Percentiles rank a stretch among this genome's conserved stretches.
phyloP scores from a whole-genome alignment of 495 filamentous ascomycete genomes.

The Ascodesmis nigricans region DNA sequence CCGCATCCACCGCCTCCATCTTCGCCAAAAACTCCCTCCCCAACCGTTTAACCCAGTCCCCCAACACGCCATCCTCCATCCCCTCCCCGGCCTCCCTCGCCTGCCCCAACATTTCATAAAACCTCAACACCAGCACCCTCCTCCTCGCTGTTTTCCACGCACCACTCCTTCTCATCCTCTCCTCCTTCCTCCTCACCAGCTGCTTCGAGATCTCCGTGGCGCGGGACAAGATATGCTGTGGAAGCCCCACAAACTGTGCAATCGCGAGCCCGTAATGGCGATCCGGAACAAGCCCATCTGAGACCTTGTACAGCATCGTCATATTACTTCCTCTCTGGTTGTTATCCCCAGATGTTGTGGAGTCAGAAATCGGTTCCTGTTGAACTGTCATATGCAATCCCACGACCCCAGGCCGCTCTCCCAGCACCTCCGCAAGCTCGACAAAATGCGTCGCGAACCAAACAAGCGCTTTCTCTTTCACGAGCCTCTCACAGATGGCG shows the following conservation, averaged over 20 bases:
- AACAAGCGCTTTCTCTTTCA: slow-evolving; percentile 51
- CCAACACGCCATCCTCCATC: slow-evolving; percentile 42
- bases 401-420: slow-evolving; percentile 49
- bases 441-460: slow-evolving; percentile 91
- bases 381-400: slow-evolving; percentile 65
- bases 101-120: slow-evolving; percentile 56
- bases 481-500: slow-evolving; percentile 64
- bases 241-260: slow-evolving; percentile 54
- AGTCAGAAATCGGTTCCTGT: slow-evolving; percentile 19
- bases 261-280: slow-evolving; percentile 48
- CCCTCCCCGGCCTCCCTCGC: slow-evolving; percentile 40
- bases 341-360: slow-evolving; percentile 14
- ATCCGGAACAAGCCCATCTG: slow-evolving; percentile 43
- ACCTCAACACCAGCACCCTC: slow-evolving; percentile 47
- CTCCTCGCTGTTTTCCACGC: slow-evolving; percentile 35
- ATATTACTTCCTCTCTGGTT: slow-evolving; percentile 30
- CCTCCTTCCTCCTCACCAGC: slow-evolving; percentile 38
- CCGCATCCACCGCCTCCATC: slow-evolving; percentile 40
- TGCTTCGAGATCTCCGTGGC: slow-evolving; percentile 32
- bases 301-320: slow-evolving; percentile 69
- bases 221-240: slow-evolving; percentile 35
- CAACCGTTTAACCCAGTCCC: slow-evolving; percentile 42
- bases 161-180: slow-evolving; percentile 34
- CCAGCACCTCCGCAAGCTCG: slow-evolving; percentile 56
- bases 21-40: slow-evolving; percentile 53